Evolutionary conservation across 2,329 filamentous ascomycete species (phyloP).

Genomic region (Verticillium tricorpus): DNA sequence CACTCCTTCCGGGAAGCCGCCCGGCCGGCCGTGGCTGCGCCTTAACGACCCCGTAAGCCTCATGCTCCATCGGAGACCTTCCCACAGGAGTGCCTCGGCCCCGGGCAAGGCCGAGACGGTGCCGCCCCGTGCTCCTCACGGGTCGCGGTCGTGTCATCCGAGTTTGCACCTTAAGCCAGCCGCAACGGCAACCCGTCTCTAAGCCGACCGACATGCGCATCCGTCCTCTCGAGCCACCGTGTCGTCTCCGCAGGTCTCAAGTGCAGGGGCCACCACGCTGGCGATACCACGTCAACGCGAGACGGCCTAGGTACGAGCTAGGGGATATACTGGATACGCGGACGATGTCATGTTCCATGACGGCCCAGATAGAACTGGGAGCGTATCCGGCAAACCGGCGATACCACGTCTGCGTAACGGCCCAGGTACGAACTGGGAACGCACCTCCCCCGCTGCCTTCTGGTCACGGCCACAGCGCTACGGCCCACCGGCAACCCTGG

Average conservation of each 20-base stretch:
- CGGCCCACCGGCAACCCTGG: neutral
- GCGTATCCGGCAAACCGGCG: neutral
- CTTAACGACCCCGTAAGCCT: too few relatives aligned
- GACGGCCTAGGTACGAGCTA: neutral
- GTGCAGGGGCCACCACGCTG: neutral
- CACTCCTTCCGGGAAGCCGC: neutral
- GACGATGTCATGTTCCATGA: neutral
- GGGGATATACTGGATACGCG: too few relatives aligned
- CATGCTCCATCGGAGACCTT: too few relatives aligned
- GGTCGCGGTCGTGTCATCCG: too few relatives aligned
- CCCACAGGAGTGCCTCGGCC: too few relatives aligned
- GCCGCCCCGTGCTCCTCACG: too few relatives aligned
- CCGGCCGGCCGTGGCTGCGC: too few relatives aligned
- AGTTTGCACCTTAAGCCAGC: too few relatives aligned
- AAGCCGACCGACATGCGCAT: neutral
- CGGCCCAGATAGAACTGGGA: neutral
- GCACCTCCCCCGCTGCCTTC: neutral
- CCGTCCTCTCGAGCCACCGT: conserved; percentile 1
- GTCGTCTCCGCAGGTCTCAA: neutral
- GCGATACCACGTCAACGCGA: neutral
- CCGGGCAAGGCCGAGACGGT: too few relatives aligned
- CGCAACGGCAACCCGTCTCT: neutral
- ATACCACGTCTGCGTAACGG: neutral
- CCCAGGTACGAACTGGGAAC: neutral
- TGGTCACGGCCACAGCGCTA: neutral